phyloP scores from a whole-genome alignment of 83 land plant genomes.

The Picea abies region DNA sequence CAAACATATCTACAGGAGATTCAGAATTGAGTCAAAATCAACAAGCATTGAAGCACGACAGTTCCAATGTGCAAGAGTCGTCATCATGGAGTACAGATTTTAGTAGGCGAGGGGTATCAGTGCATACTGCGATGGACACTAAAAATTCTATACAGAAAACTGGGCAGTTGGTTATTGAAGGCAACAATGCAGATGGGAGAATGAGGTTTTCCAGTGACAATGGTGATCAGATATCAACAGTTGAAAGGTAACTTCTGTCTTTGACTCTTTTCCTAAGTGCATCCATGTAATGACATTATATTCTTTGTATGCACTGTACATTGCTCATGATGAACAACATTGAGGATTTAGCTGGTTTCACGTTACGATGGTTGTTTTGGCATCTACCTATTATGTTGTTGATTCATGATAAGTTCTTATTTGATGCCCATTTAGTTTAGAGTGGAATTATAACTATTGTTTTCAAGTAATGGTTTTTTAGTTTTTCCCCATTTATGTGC shows the following conservation, averaged over 20 bases:
- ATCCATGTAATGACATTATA: background rate
- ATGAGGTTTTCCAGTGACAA: background rate
- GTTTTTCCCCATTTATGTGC: background rate
- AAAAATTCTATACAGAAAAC: background rate
- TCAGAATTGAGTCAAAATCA: background rate
- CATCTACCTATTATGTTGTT: background rate
- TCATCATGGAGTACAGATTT: background rate
- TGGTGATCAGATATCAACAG: background rate
- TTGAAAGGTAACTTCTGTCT: background rate
- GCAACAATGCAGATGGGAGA: background rate
- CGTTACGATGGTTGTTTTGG: background rate
- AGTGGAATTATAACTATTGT: background rate
- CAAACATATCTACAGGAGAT: background rate
- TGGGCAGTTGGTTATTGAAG: background rate
- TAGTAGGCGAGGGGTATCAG: background rate
- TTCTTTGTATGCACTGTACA: background rate
- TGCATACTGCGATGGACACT: background rate
- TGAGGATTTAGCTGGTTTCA: background rate
- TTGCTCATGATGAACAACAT: background rate
- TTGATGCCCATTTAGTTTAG: background rate
- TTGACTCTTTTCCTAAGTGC: background rate
- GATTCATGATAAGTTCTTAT: background rate
- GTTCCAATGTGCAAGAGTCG: constrained; percentile 1
- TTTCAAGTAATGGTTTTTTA: no score
- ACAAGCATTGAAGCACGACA: no score